phyloP scores from a whole-genome alignment of 2,329 filamentous ascomycete species.

The Trichoderma atrobrunneum region DNA sequence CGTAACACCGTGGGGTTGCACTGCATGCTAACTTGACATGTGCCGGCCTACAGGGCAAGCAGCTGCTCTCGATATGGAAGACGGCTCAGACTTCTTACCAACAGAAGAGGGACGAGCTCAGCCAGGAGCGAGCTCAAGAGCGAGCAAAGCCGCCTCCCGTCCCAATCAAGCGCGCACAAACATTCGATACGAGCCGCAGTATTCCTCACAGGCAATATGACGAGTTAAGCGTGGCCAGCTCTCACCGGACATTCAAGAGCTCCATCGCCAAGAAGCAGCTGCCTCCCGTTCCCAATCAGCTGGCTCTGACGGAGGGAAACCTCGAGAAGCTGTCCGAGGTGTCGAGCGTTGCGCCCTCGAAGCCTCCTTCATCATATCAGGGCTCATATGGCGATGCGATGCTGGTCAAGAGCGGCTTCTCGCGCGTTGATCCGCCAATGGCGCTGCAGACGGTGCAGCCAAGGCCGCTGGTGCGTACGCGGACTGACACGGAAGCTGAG shows the following conservation, averaged over 20 bases:
- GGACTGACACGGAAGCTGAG: constrained; percentile 41
- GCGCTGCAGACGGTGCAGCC: constrained; percentile 21
- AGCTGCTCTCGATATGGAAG: constrained; percentile 85
- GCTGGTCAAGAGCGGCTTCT: constrained; percentile 42
- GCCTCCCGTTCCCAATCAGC: constrained; percentile 28
- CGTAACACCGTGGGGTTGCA: background rate
- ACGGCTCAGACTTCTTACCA: constrained; percentile 86
- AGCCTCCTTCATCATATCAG: constrained; percentile 42
- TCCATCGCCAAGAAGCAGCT: constrained; percentile 32
- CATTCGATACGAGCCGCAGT: constrained; percentile 32
- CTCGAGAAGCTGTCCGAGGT: constrained; percentile 54
- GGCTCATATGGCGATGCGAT: constrained; percentile 34
- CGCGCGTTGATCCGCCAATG: constrained; percentile 31
- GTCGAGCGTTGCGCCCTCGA: constrained; percentile 47
- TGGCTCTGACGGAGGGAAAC: constrained; percentile 51
- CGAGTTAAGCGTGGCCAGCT: constrained; percentile 39
- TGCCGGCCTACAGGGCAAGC: constrained; percentile 65
- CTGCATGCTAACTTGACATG: constrained; percentile 5
- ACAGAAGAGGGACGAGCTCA: constrained; percentile 81
- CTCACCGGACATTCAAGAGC: constrained; percentile 41
- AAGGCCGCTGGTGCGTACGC: constrained; percentile 32
- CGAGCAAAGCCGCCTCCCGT: constrained; percentile 43
- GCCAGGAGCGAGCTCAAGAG: constrained; percentile 58
- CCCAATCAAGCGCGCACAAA: constrained; percentile 17
- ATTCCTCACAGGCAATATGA: constrained; percentile 28